Conservation (phyloP, 2,329 filamentous ascomycete species). For the Colletotrichum abscissum region DNA sequence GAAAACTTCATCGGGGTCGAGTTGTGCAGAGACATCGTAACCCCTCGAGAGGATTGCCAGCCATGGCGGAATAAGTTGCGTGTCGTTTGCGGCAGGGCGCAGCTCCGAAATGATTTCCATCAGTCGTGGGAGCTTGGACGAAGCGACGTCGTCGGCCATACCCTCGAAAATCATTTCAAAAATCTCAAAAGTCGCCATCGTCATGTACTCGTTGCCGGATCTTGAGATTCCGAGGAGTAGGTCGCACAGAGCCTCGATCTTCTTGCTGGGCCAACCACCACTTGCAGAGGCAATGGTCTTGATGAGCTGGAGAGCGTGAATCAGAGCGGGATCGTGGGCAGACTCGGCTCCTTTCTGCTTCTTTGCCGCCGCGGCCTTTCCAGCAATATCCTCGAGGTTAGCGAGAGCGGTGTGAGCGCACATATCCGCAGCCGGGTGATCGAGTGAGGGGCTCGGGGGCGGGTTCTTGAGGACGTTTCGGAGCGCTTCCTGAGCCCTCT, state of each 20-base stretch:
- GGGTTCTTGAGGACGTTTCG: conserved; percentile 84
- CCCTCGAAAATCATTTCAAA: conserved; percentile 97
- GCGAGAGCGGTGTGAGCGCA: conserved; percentile 91
- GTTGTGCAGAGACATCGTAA: conserved; percentile 91
- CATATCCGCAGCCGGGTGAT: conserved; percentile 96
- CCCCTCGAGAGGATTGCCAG: conserved; percentile 94
- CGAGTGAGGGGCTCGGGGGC: conserved; percentile 89
- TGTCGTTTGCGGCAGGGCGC: conserved; percentile 91
- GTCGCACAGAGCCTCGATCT: conserved; percentile 93
- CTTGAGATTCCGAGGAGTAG: conserved; percentile 88
- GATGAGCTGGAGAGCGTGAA: conserved; percentile 91
- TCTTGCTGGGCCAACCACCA: conserved; percentile 95
- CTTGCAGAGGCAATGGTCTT: conserved; percentile 89
- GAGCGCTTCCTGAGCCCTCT: conserved; percentile 90
- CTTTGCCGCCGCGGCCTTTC: conserved; percentile 69
- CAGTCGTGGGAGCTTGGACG: conserved; percentile 87
- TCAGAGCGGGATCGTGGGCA: conserved; percentile 82
- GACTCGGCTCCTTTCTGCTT: conserved; percentile 71
- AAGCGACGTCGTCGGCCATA: conserved; percentile 89
- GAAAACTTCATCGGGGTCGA: conserved; percentile 91
- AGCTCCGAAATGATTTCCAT: conserved; percentile 93
- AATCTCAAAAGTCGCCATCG: conserved; percentile 95
- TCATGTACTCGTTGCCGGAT: conserved; percentile 94
- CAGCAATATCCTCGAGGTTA: conserved; percentile 80
- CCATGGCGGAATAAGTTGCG: conserved; percentile 94